phyloP scores from a whole-genome alignment of 805 yeast genomes.

The Ogataea chonburiensis region DNA sequence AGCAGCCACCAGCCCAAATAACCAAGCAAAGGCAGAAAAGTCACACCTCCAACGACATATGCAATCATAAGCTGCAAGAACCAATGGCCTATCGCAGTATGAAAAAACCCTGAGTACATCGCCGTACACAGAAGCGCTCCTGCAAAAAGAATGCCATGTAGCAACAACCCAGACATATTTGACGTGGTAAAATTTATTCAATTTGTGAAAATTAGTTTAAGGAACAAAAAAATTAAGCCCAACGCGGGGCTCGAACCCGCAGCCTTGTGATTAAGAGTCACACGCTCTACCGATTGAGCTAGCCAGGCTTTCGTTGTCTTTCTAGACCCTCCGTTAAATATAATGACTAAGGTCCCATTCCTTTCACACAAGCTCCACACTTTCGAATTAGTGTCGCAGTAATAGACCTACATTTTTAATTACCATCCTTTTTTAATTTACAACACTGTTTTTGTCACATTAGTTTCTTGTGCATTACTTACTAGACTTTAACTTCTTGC shows the following conservation, averaged over 20 bases:
- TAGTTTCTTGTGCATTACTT: too few relatives aligned
- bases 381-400: too few relatives aligned
- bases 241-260: conserved; percentile 29
- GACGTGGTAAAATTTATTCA: conserved; percentile 1
- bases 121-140: too few relatives aligned
- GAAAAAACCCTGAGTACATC: background rate
- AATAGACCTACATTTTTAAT: too few relatives aligned
- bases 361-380: too few relatives aligned
- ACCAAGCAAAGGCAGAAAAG: conserved; percentile 65
- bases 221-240: conserved; percentile 21
- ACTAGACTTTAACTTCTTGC: conserved; percentile 18
- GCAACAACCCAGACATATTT: too few relatives aligned
- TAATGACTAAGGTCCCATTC: too few relatives aligned
- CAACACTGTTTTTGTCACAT: conserved; percentile 1
- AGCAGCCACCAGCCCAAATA: conserved; percentile 41
- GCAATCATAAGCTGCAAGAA: conserved; percentile 31
- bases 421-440: background rate
- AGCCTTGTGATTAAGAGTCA: conserved; percentile 29
- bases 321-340: background rate
- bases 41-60: conserved; percentile 77
- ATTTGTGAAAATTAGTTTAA: too few relatives aligned
- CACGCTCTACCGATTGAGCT: conserved; percentile 30
- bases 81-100: conserved; percentile 3
- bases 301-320: conserved; percentile 21
- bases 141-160: background rate